Conservation (phyloP, 148 eudicot genomes). For the Persicaria maculosa region DNA sequence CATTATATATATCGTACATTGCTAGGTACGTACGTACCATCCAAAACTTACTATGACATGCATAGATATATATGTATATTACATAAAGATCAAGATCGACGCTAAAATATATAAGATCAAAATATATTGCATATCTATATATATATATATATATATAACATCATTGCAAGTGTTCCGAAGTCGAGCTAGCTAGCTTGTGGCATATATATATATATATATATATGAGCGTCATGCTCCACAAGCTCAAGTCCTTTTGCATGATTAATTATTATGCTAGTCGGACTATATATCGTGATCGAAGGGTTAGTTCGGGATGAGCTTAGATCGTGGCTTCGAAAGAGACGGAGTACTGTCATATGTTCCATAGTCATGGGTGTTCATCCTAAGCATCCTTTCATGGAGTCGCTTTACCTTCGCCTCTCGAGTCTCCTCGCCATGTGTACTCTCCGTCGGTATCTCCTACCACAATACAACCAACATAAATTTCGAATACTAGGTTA, state of each 20-base stretch:
- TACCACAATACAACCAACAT: slow-evolving; percentile 1
- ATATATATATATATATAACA: not conserved
- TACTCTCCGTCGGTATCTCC: not conserved
- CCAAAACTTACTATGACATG: not conserved
- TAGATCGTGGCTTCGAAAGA: slow-evolving; percentile 49
- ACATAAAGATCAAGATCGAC: not conserved
- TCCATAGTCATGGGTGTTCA: slow-evolving; percentile 55
- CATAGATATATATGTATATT: not conserved
- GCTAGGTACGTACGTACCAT: not conserved
- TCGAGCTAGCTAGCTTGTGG: no score
- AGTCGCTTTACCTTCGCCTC: slow-evolving; percentile 9
- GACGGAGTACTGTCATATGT: slow-evolving; percentile 51
- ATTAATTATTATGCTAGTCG: no score
- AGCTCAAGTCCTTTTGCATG: no score
- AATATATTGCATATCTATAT: slow-evolving; percentile 4
- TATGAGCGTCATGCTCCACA: no score
- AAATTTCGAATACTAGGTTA: not conserved
- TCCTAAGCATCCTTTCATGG: slow-evolving; percentile 50
- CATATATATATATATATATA: not conserved
- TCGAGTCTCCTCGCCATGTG: not conserved
- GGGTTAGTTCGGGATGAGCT: slow-evolving; percentile 62
- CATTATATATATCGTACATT: no score
- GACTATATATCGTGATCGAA: no score
- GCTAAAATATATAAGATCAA: not conserved
- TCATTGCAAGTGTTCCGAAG: not conserved